phyloP scores from a whole-genome alignment of 1,284 basidiomycete species.

The Pseudozyma sp. region DNA sequence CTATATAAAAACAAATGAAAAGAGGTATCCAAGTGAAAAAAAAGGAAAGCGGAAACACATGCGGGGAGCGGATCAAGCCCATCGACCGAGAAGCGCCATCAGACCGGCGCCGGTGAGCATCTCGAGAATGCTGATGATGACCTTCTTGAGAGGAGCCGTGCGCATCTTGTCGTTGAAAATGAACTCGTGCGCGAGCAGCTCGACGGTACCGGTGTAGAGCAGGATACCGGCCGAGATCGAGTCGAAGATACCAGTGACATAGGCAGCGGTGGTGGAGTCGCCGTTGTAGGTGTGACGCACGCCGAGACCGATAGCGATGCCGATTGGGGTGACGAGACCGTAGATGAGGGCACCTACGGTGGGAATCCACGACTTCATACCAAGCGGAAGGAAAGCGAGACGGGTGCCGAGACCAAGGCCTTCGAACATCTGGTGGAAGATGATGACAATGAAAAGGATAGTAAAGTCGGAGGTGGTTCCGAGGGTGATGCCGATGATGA shows the following conservation, averaged over 20 bases:
- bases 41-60: background rate
- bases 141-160: conserved; percentile 63
- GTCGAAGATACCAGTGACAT: conserved; percentile 66
- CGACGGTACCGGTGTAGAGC: conserved; percentile 67
- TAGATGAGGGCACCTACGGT: conserved; percentile 53
- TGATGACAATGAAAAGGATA: conserved; percentile 86
- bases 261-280: conserved; percentile 61
- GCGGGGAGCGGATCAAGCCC: conserved; percentile 52
- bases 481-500: conserved; percentile 92
- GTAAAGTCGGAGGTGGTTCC: conserved; percentile 84
- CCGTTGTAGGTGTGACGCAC: conserved; percentile 64
- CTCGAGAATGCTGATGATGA: conserved; percentile 62
- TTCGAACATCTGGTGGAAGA: conserved; percentile 73
- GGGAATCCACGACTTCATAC: conserved; percentile 46
- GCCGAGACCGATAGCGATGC: conserved; percentile 67
- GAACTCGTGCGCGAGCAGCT: conserved; percentile 68
- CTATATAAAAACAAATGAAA: background rate
- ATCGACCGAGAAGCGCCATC: conserved; percentile 70
- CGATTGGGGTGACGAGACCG: conserved; percentile 65
- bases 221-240: conserved; percentile 65
- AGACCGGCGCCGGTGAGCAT: conserved; percentile 70
- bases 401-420: conserved; percentile 67
- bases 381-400: conserved; percentile 52
- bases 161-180: conserved; percentile 69
- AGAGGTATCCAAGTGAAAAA: background rate